Base-by-base conservation (phyloP, 1,284 basidiomycete species). In the Phlebopus sp. region DNA sequence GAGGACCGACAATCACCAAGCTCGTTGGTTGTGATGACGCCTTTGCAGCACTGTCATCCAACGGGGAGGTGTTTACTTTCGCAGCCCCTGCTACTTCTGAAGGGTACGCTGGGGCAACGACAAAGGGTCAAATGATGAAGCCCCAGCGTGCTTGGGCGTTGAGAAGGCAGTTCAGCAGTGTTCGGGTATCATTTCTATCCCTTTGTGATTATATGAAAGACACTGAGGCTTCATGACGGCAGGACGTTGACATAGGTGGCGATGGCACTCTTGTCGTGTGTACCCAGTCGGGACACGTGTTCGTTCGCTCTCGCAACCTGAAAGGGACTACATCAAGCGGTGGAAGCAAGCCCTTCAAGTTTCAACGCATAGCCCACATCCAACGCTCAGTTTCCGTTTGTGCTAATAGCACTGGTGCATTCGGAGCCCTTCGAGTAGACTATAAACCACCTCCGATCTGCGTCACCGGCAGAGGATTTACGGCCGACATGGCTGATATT, bases 211-310 rank as follows among this genome's bases (percentile, higher is more conserved):
- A 2, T 29, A 11, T 29, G 27, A 29, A 5, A 29, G 27, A 29
- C 8, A 29, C 27, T 29, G 8, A 29, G 8, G 10, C 27, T 8
- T 8, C 38, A 30, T 27, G 27, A 23, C 40, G 61, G 14, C 63
- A 87, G 77, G 95, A 98, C 62, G 87, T 96, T 7, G 94, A 92
- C 0, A 76, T 98, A 17, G 92, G 94, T 13, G 73, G 82, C 1
- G 93, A 97, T 56, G 92, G 94, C 2, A 82, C 88, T 6, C 81
- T 98, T 58, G 87, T 97, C 59, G 78, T 98, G 36, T 97, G 92
- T 69, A 98, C 96, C 0, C 84, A 89, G 56, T 94, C 94, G 1
- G 96, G 96, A 0, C 94, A 98, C 58, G 94, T 97, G 25, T 98
- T 91, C 59, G 79, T 95, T 18, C 84, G 92, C 21, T 78, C 84